Conservation (phyloP, 2,329 filamentous ascomycete species). For the Nemania abortiva region DNA sequence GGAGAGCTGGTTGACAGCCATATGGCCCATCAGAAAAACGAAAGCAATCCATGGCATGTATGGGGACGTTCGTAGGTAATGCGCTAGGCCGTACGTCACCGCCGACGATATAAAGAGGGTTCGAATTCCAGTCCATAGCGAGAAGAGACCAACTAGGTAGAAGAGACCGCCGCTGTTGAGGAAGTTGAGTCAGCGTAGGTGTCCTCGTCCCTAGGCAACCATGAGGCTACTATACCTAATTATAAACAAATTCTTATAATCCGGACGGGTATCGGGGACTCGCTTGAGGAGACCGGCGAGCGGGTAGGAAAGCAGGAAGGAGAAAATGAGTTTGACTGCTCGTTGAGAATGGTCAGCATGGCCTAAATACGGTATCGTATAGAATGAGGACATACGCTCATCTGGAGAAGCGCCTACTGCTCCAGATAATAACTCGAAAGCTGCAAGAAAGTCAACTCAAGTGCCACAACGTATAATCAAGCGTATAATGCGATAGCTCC, state of each 20-base stretch:
- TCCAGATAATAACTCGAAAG: constrained; percentile 58
- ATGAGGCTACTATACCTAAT: constrained; percentile 68
- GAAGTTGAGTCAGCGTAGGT: constrained; percentile 28
- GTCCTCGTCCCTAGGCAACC: constrained; percentile 15
- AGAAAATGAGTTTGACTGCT: constrained; percentile 90
- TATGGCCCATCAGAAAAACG: constrained; percentile 92
- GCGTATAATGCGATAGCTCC: constrained; percentile 10
- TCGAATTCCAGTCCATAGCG: constrained; percentile 85
- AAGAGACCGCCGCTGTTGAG: constrained; percentile 66
- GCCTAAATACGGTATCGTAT: not conserved
- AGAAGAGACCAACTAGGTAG: constrained; percentile 93
- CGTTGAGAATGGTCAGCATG: constrained; percentile 28
- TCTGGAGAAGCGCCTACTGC: constrained; percentile 60
- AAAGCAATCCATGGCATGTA: constrained; percentile 99
- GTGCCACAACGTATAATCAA: not conserved
- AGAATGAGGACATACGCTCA: constrained; percentile 56
- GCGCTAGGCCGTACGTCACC: constrained; percentile 85
- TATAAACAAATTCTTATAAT: constrained; percentile 88
- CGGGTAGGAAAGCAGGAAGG: constrained; percentile 92
- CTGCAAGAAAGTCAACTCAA: constrained; percentile 49
- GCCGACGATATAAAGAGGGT: constrained; percentile 84
- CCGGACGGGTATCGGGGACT: constrained; percentile 85
- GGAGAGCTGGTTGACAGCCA: constrained; percentile 89
- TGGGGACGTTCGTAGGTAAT: constrained; percentile 80
- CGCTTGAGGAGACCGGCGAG: constrained; percentile 89